Evolutionary conservation across 345 rosid genomes (phyloP).

Genomic region (Pelargonium nanum): DNA sequence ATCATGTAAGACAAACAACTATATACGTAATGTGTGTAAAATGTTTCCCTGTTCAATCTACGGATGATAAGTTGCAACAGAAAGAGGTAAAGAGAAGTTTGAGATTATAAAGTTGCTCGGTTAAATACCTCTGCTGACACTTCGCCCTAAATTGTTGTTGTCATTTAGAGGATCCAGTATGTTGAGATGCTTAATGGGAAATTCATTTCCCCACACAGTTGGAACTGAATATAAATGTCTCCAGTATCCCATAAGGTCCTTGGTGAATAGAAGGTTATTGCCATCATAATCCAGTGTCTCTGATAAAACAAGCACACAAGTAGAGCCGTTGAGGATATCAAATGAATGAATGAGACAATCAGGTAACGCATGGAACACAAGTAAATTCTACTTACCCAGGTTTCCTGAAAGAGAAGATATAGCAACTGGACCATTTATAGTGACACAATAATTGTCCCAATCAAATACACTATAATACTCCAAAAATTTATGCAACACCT

Average conservation of each 20-base stretch:
- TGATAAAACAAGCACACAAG: slow-evolving; percentile 19
- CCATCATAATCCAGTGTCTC: slow-evolving; percentile 27
- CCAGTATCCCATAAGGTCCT: slow-evolving; percentile 46
- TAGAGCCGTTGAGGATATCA: neutral
- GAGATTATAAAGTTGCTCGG: neutral
- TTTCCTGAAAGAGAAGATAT: slow-evolving; percentile 42
- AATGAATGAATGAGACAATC: neutral
- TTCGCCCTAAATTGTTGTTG: slow-evolving; percentile 82
- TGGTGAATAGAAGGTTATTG: slow-evolving; percentile 38
- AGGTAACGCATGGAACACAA: neutral
- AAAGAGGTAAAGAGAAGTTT: slow-evolving; percentile 2
- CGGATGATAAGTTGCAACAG: slow-evolving; percentile 3
- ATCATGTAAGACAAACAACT: too few relatives aligned
- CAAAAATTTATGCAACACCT: slow-evolving; percentile 67
- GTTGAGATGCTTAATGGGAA: slow-evolving; percentile 56
- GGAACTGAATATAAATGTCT: slow-evolving; percentile 37
- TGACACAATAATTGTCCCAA: slow-evolving; percentile 57
- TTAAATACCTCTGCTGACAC: slow-evolving; percentile 67
- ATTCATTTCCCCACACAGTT: slow-evolving; percentile 24
- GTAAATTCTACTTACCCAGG: slow-evolving; percentile 33
- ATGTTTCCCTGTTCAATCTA: neutral
- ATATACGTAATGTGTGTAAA: too few relatives aligned
- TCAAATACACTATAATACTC: slow-evolving; percentile 75
- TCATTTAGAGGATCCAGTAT: slow-evolving; percentile 75
- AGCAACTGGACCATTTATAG: slow-evolving; percentile 54